Evolutionary conservation across 352 stramenopile genomes (phyloP).

Genomic region (Peronosclerospora sorghi): DNA sequence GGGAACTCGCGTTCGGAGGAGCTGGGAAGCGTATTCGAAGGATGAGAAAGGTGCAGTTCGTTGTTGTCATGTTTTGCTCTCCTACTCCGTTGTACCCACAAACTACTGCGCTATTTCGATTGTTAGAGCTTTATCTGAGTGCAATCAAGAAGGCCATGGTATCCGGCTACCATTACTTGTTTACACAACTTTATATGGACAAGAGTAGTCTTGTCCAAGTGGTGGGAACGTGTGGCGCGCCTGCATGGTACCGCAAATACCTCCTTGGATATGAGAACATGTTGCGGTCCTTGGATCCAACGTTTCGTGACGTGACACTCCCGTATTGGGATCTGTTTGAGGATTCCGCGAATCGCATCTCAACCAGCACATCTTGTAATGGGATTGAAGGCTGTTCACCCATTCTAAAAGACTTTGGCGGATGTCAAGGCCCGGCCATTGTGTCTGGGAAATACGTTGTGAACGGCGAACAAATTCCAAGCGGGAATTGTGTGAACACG

Average conservation of each 20-base stretch:
- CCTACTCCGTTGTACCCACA: not conserved
- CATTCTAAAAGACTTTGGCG: constrained; percentile 46
- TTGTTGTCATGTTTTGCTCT: not conserved
- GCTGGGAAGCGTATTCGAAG: constrained; percentile 18
- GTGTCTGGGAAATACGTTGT: constrained; percentile 16
- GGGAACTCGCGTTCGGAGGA: constrained; percentile 19
- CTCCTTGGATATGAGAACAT: constrained; percentile 63
- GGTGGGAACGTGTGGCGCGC: constrained; percentile 34
- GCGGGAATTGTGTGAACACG: constrained; percentile 45
- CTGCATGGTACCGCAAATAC: constrained; percentile 59
- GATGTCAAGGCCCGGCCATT: constrained; percentile 30
- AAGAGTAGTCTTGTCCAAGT: constrained; percentile 22
- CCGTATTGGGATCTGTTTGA: constrained; percentile 62
- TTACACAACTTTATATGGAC: constrained; percentile 52
- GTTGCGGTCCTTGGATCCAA: constrained; percentile 34
- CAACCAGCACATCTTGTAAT: constrained; percentile 22
- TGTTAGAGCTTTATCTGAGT: constrained; percentile 29
- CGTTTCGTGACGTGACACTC: constrained; percentile 39
- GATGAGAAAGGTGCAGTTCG: constrained; percentile 20
- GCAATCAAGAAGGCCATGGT: constrained; percentile 44
- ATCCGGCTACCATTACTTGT: constrained; percentile 35
- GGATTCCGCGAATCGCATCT: constrained; percentile 42
- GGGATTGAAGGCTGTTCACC: constrained; percentile 31
- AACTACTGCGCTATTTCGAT: not conserved
- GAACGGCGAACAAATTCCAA: constrained; percentile 15